Base-by-base conservation (phyloP, 2,329 filamentous ascomycete genomes). In the Endothia cerciana region DNA sequence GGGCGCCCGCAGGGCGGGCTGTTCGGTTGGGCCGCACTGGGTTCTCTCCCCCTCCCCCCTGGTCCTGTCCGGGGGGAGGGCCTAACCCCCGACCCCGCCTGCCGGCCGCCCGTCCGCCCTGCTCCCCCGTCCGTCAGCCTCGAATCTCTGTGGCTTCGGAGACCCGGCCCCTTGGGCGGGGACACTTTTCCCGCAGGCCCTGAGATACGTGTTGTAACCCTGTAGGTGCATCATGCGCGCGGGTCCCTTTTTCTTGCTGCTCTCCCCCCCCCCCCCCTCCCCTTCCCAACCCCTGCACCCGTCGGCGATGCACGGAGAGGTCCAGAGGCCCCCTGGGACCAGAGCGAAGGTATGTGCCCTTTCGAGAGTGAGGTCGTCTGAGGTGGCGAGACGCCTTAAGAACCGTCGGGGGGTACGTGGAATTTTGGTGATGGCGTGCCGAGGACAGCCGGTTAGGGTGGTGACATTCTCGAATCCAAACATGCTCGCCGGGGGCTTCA, bases 41-140 rank as follows among this genome's bases (percentile, higher is more conserved):
- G n/a, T n/a, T n/a, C n/a, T 15, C n/a, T 11, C n/a, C 45, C 3
- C 19, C 5, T 22, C 47, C 47, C 47, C 22, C 11, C 11, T 30
- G 47, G 43, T 22, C 47, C 25, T 15, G 17, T 19, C 19, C 43
- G 43, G n/a, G n/a, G n/a, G n/a, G n/a, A n/a, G n/a, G n/a, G n/a
- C n/a, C n/a, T n/a, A n/a, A n/a, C n/a, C n/a, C 8, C 43, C 43
- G 3, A 22, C n/a, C n/a, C 45, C 5, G 7, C n/a, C 22, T 47
- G 45, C n/a, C 11, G 22, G 22, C 33, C 33, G 33, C 33, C 33
- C n/a, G n/a, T n/a, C n/a, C n/a, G n/a, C n/a, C n/a, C n/a, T n/a
- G n/a, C n/a, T n/a, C n/a, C n/a, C n/a, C n/a, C n/a, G n/a, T 15
- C 25, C 28, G 47, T 51, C 47, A 51, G 47, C 47, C 47, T 51